These are phyloP conservation scores for Auricularia sp. DNA, from an alignment of 768 basidiomycete species.

Conservation along the genomic window DNA sequence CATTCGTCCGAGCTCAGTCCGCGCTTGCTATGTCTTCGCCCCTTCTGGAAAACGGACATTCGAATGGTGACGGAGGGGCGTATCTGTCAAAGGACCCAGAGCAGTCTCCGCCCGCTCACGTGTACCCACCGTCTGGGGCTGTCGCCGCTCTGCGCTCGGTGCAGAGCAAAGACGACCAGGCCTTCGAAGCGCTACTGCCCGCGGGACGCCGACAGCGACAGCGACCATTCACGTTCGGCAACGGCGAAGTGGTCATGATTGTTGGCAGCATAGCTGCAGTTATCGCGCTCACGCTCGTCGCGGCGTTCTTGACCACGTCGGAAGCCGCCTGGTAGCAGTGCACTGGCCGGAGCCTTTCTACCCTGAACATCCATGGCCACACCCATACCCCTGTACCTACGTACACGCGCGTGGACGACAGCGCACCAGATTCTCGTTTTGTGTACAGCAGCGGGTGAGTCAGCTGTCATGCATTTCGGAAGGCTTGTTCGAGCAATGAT, in stretches of 20 bases:
- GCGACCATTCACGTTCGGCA: not conserved
- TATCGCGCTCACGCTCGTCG: not conserved
- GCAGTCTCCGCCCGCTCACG: not conserved
- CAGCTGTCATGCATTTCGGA: not conserved
- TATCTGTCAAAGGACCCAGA: not conserved
- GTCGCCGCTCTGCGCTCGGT: not conserved
- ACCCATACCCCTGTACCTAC: not conserved
- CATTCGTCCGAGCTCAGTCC: too few relatives aligned
- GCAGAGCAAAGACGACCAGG: not conserved
- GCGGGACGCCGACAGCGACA: not conserved
- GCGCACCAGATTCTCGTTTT: not conserved
- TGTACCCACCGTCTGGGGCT: not conserved
- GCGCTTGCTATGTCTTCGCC: too few relatives aligned
- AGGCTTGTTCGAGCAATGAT: not conserved
- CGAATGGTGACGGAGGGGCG: not conserved
- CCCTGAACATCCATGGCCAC: not conserved
- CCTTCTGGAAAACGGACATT: not conserved
- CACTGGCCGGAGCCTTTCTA: not conserved
- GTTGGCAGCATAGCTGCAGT: not conserved
- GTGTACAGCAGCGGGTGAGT: not conserved
- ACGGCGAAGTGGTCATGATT: not conserved
- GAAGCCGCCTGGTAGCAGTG: not conserved
- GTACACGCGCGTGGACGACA: too few relatives aligned
- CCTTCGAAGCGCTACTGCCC: not conserved
- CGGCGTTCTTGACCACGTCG: not conserved